Conservation (phyloP, 768 basidiomycete genomes). For the Pholiota molesta region DNA sequence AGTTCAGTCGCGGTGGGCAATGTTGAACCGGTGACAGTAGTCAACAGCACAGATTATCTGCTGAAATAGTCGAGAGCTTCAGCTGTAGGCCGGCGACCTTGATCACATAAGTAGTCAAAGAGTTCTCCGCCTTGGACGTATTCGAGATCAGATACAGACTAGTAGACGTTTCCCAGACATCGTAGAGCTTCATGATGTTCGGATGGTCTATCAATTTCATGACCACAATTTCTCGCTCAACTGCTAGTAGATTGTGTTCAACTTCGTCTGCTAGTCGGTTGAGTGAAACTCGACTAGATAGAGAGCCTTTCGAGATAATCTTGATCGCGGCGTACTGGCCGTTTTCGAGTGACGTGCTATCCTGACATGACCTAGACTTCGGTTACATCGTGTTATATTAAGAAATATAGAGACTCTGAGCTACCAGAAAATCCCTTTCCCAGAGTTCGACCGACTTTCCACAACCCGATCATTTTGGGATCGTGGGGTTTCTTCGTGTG, state of each 20-base stretch:
- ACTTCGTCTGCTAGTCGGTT: conserved; percentile 71
- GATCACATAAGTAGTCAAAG: conserved; percentile 87
- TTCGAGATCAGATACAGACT: conserved; percentile 91
- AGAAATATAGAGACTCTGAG: not conserved
- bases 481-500: conserved; percentile 35
- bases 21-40: conserved; percentile 93
- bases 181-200: conserved; percentile 91
- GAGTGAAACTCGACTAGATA: conserved; percentile 69
- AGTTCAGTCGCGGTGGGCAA: conserved; percentile 95
- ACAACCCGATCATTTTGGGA: conserved; percentile 74
- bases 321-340: conserved; percentile 91
- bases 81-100: conserved; percentile 66
- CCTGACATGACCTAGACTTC: conserved; percentile 75
- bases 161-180: conserved; percentile 94
- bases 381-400: not conserved
- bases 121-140: conserved; percentile 95
- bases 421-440: conserved; percentile 82
- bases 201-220: conserved; percentile 98
- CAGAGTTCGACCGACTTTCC: conserved; percentile 86
- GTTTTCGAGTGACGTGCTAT: conserved; percentile 89
- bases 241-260: conserved; percentile 76
- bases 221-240: conserved; percentile 94
- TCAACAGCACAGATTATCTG: conserved; percentile 92
- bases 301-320: conserved; percentile 81
- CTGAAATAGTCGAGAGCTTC: conserved; percentile 86